Conservation (phyloP, 1,284 basidiomycete species). For the Sporisorium iseilematis-ciliati region DNA sequence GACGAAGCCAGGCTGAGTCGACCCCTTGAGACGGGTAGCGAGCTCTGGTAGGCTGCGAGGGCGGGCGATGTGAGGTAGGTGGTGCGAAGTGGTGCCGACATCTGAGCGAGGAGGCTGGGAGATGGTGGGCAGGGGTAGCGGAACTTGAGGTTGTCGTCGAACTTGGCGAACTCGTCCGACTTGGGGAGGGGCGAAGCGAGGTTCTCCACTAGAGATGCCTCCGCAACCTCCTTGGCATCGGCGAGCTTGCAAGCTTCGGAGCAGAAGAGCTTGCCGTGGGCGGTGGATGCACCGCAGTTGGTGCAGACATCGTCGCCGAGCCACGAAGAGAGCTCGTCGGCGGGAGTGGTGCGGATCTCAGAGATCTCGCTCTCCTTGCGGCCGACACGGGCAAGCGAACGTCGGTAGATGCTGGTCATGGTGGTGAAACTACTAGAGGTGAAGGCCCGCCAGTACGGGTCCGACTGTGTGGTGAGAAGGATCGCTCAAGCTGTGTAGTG, state of each 20-base stretch:
- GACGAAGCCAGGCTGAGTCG: conserved; percentile 31
- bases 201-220: conserved; percentile 35
- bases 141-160: conserved; percentile 44
- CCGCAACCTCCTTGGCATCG: conserved; percentile 42
- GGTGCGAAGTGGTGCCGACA: conserved; percentile 46
- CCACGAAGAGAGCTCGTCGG: conserved; percentile 61
- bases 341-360: conserved; percentile 50
- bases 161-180: conserved; percentile 20
- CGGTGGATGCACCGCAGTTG: conserved; percentile 51
- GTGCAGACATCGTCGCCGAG: conserved; percentile 60
- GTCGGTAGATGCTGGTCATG: conserved; percentile 55
- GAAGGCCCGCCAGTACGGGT: conserved; percentile 30
- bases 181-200: conserved; percentile 31
- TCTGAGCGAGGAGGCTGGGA: conserved; percentile 57
- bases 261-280: conserved; percentile 58
- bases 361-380: conserved; percentile 45
- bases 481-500: conserved; percentile 28
- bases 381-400: conserved; percentile 44
- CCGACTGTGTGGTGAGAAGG: conserved; percentile 9
- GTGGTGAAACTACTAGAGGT: conserved; percentile 11
- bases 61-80: conserved; percentile 58
- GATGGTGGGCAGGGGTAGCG: conserved; percentile 63
- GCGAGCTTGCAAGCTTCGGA: conserved; percentile 56
- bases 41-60: conserved; percentile 56
- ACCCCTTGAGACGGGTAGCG: conserved; percentile 42